Conservation (phyloP, 768 basidiomycete genomes). For the Mycena epipterygia region DNA sequence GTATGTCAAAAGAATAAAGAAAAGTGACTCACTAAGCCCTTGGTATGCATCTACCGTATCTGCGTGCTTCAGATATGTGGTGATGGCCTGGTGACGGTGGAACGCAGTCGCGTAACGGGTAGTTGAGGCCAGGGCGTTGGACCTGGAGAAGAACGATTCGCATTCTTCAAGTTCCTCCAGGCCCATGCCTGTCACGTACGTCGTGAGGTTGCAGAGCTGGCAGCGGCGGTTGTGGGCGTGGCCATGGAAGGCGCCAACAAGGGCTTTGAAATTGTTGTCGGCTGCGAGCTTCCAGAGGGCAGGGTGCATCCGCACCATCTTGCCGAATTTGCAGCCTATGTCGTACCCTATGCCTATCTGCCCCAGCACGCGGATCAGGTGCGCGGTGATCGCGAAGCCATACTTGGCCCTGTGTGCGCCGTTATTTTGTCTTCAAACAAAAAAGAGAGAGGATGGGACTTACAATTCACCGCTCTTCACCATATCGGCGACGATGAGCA, state of each 20-base stretch:
- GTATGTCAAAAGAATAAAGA: too few relatives aligned
- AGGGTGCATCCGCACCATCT: neutral
- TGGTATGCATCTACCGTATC: neutral
- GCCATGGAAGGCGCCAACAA: constrained; percentile 21
- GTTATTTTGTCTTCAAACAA: neutral
- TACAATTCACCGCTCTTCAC: neutral
- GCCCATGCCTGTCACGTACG: constrained; percentile 32
- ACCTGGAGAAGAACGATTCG: constrained; percentile 29
- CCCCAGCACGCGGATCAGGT: neutral
- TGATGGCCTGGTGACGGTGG: constrained; percentile 30
- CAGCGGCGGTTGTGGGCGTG: constrained; percentile 27
- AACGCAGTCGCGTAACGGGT: constrained; percentile 24
- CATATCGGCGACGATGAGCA: neutral
- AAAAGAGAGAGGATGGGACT: neutral
- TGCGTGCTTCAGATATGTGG: neutral
- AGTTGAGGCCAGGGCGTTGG: constrained; percentile 26
- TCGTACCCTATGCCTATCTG: neutral
- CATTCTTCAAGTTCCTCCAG: constrained; percentile 31
- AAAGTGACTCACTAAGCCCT: neutral
- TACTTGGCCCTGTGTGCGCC: neutral
- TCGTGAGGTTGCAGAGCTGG: constrained; percentile 25
- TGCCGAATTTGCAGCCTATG: neutral
- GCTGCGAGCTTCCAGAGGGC: neutral
- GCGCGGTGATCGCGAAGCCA: neutral
- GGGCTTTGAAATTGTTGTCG: neutral